phyloP scores from a whole-genome alignment of 129 eudicot species.

The Flaveria linearis region DNA sequence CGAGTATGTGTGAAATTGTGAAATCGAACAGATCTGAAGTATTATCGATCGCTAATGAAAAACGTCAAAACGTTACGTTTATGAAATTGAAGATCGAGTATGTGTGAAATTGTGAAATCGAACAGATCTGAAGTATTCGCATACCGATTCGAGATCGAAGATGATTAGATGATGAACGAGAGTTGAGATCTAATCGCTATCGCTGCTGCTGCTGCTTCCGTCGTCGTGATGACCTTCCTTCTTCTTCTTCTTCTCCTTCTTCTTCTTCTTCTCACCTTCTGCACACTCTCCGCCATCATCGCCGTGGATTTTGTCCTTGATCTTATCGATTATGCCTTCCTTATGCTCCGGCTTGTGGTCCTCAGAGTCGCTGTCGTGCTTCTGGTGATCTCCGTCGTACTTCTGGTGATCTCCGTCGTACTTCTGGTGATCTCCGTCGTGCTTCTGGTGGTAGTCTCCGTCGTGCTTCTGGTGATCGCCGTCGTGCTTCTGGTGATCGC shows the following conservation, averaged over 20 bases:
- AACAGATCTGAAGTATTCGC: not conserved
- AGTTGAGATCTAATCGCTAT: constrained; percentile 41
- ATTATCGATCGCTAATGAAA: too few relatives aligned
- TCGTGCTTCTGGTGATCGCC: constrained; percentile 33
- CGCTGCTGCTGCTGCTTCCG: constrained; percentile 68
- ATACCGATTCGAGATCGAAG: constrained; percentile 27
- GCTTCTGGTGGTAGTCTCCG: constrained; percentile 29
- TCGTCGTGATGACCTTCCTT: not conserved
- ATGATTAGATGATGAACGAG: not conserved
- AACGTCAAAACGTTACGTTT: too few relatives aligned
- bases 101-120: too few relatives aligned
- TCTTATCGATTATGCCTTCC: constrained; percentile 55
- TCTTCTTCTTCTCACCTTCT: constrained; percentile 47
- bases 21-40: not conserved
- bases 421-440: constrained; percentile 20
- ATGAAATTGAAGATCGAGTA: too few relatives aligned
- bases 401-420: constrained; percentile 30
- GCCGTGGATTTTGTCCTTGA: constrained; percentile 60
- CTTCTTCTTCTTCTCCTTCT: constrained; percentile 36
- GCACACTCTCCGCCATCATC: constrained; percentile 26
- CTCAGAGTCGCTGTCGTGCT: constrained; percentile 21
- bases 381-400: constrained; percentile 21
- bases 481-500: constrained; percentile 22
- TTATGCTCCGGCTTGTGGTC: constrained; percentile 47
- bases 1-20: too few relatives aligned